These are phyloP conservation scores for Sicyos baderoa DNA, from an alignment of 306 rosid genomes.

Conservation along the genomic window DNA sequence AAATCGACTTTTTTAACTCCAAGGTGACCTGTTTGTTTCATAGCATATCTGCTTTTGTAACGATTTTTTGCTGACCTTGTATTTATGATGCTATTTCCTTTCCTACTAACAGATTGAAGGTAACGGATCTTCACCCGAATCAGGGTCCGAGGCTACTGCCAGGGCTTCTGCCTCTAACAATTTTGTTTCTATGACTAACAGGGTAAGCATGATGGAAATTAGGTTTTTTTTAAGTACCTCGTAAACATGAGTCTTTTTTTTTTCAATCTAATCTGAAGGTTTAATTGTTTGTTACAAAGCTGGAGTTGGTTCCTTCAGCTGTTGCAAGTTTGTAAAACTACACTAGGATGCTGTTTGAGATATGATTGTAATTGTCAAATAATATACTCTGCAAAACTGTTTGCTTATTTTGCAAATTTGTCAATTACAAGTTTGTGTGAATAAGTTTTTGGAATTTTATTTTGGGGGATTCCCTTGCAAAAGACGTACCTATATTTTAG, in stretches of 20 bases:
- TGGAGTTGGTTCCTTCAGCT: constrained; percentile 12
- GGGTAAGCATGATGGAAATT: constrained; percentile 38
- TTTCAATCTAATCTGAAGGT: not conserved
- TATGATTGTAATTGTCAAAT: not conserved
- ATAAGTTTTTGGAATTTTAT: constrained; percentile 1
- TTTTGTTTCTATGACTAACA: constrained; percentile 30
- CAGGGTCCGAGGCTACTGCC: constrained; percentile 33
- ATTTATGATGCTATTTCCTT: constrained; percentile 17
- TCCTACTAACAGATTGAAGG: constrained; percentile 38
- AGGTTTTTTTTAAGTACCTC: constrained; percentile 2
- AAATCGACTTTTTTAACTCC: constrained; percentile 38
- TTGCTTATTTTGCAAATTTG: not conserved
- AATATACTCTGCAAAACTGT: not conserved
- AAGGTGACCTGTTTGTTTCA: constrained; percentile 39
- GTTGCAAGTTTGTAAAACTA: not conserved
- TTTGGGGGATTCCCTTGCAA: constrained; percentile 1
- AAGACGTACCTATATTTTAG: not conserved
- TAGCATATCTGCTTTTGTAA: constrained; percentile 9
- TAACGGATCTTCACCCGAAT: constrained; percentile 40
- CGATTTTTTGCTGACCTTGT: constrained; percentile 21
- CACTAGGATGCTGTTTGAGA: constrained; percentile 1
- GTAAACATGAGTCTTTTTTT: not conserved
- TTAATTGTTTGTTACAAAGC: constrained; percentile 5
- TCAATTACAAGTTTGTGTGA: not conserved
- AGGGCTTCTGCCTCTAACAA: constrained; percentile 39